Evolutionary conservation across 225 moss, liverwort and hornwort species (phyloP), one percentile per base, ranked within the genome.

Genomic region (Climacium dendroides): DNA sequence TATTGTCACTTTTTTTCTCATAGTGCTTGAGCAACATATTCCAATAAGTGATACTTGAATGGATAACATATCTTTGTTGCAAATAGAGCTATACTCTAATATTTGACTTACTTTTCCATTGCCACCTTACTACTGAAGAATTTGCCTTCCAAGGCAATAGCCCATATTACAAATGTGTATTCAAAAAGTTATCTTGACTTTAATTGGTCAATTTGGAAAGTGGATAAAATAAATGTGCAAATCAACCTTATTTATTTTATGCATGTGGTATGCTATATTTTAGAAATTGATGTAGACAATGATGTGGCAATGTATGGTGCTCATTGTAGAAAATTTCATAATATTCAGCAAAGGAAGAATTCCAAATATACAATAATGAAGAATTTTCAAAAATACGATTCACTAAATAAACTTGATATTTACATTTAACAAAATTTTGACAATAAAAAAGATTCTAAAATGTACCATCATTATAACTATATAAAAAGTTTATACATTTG

Each of bases 381-480:
- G 15, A 3, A 16, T 71, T 24, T 39, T 28, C 20, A 71, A 26
- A 70, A 26, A 43, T 43, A 15, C 9, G 24, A 43, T 71, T 39
- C 0, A 30, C 10, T 6, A 30, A 32, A 25, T 0, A 0, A 74
- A 48, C 10, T 19, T 32, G 2, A 74, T 48, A 48, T 30, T 2
- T 74, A 0, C 11, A 30, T 19, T 47, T 6, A 1, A 18, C 18
- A 2, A 0, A 0, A 18, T 47, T 28, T 17, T 45, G 30, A 73
- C 13, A 30, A 47, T 19, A 4, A 11, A 18, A 47, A 43, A 0
- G 11, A 47, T 30, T 47, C 1, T 29, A 7, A 35, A 37, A 67
- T 23, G 10, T 23, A 37, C 7, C 5, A 37, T 67, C 7, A 37
- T 37, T 67, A 23, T 34, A 10, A 35, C 19, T 4, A 37, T 37